Percentiles rank a stretch among this genome's conserved stretches.
These are phyloP conservation scores for Trypanosoma melophagium DNA, from an alignment of 208 protist species.

Conservation along the genomic window DNA sequence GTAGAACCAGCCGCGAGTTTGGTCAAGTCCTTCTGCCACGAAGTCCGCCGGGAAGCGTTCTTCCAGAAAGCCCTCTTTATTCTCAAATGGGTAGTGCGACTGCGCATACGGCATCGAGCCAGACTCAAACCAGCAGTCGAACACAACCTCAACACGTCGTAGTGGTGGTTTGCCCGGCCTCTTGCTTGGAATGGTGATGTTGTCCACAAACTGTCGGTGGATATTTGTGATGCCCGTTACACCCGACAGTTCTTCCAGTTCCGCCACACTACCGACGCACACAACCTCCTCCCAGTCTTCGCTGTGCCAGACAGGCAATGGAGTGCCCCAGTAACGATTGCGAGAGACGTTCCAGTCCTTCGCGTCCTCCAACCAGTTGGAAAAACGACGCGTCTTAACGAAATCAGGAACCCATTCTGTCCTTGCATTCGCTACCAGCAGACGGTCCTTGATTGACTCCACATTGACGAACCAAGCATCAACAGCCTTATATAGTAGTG, in stretches of 20 bases:
- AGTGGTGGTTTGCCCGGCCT: constrained; percentile 86
- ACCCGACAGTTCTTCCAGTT: constrained; percentile 96
- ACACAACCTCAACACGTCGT: constrained; percentile 96
- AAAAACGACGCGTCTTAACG: constrained; percentile 98
- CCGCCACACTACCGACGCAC: constrained; percentile 93
- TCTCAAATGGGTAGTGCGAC: constrained; percentile 99
- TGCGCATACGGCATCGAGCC: constrained; percentile 99
- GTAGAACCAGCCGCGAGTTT: constrained; percentile 99
- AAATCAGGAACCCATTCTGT: constrained; percentile 98
- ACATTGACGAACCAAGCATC: constrained; percentile 99
- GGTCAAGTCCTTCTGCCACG: constrained; percentile 98
- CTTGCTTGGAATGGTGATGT: constrained; percentile 98
- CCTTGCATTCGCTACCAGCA: constrained; percentile 94
- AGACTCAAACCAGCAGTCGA: constrained; percentile 99
- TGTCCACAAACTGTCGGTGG: constrained; percentile 97
- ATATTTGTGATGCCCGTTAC: constrained; percentile 93
- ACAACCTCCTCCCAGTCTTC: constrained; percentile 97
- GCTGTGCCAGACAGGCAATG: constrained; percentile 98
- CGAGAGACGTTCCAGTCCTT: constrained; percentile 99
- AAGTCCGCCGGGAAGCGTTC: constrained; percentile 98
- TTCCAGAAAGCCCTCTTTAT: constrained; percentile 93
- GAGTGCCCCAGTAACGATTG: constrained; percentile 99
- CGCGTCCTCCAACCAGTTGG: constrained; percentile 98
- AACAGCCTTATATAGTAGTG: constrained; percentile 98
- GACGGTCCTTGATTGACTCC: constrained; percentile 93